Percentiles rank a stretch among this genome's conserved stretches.
phyloP scores from a whole-genome alignment of 371 early-diverging fungal species.

The Circinella umbellata region DNA sequence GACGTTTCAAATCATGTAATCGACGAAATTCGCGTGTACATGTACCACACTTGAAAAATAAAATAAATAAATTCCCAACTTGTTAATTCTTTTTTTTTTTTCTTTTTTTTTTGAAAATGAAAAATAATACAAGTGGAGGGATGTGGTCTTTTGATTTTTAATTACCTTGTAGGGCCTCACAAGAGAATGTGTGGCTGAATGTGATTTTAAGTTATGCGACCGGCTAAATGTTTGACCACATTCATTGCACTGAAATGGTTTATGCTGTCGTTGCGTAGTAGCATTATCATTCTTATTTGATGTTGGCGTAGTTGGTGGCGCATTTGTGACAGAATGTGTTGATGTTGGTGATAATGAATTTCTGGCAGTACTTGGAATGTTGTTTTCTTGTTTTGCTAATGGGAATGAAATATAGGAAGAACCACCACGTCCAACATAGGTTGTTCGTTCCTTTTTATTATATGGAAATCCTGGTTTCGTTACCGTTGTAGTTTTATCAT shows the following conservation, averaged over 20 bases:
- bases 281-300: not conserved
- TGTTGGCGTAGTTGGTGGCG: no score
- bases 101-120: not conserved
- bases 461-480: not conserved
- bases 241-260: conserved; percentile 36
- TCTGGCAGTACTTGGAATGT: not conserved
- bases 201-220: conserved; percentile 52
- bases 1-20: conserved; percentile 67
- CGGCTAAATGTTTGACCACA: conserved; percentile 48
- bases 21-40: conserved; percentile 56
- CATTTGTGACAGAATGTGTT: not conserved
- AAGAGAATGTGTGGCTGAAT: conserved; percentile 48
- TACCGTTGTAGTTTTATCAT: not conserved
- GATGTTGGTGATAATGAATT: not conserved
- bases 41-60: conserved; percentile 35
- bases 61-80: no score
- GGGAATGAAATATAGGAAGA: conserved; percentile 3
- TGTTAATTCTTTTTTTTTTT: conserved; percentile 1
- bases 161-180: conserved; percentile 49
- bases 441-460: conserved; percentile 1
- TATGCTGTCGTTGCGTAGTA: conserved; percentile 4
- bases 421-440: not conserved
- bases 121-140: not conserved
- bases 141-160: not conserved
- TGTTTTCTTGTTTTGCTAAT: not conserved